Evolutionary conservation across 805 yeast genomes (phyloP).

Genomic region (Wickerhamiella dianesei): DNA sequence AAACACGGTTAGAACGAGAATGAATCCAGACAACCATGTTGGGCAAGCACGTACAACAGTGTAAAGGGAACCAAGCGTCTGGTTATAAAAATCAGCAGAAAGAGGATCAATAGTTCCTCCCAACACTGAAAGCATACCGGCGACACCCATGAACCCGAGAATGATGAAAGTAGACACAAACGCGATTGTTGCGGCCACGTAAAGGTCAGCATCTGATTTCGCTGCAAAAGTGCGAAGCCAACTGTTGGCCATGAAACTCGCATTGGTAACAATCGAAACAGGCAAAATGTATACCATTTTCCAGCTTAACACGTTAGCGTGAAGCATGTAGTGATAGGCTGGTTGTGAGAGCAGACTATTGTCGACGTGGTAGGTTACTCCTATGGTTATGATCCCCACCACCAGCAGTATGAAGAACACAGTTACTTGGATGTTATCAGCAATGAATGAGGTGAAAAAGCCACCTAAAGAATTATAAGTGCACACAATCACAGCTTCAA

Average conservation of each 20-base stretch:
- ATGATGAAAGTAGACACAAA: constrained; percentile 49
- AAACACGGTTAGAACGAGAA: constrained; percentile 56
- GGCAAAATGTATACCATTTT: constrained; percentile 71
- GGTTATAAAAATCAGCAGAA: constrained; percentile 33
- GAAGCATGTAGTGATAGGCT: constrained; percentile 49
- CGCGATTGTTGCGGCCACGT: constrained; percentile 65
- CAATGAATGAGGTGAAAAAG: constrained; percentile 71
- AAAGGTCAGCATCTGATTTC: constrained; percentile 56
- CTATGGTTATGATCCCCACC: constrained; percentile 67
- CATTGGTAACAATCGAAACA: constrained; percentile 81
- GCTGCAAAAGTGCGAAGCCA: constrained; percentile 94
- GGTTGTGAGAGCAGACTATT: constrained; percentile 31
- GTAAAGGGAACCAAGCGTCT: constrained; percentile 54
- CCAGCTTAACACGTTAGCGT: constrained; percentile 69
- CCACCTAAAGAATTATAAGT: constrained; percentile 84
- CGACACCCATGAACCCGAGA: constrained; percentile 59
- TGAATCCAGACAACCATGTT: constrained; percentile 74
- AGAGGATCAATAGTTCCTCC: constrained; percentile 42
- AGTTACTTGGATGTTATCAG: constrained; percentile 75
- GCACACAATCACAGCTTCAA: constrained; percentile 76
- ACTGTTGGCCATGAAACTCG: constrained; percentile 79
- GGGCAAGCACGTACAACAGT: constrained; percentile 60
- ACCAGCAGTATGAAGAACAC: constrained; percentile 54
- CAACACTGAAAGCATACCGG: constrained; percentile 89
- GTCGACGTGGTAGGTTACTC: constrained; percentile 35